Evolutionary conservation across 352 stramenopile genomes (phyloP).

Genomic region (Phytophthora palmivora): DNA sequence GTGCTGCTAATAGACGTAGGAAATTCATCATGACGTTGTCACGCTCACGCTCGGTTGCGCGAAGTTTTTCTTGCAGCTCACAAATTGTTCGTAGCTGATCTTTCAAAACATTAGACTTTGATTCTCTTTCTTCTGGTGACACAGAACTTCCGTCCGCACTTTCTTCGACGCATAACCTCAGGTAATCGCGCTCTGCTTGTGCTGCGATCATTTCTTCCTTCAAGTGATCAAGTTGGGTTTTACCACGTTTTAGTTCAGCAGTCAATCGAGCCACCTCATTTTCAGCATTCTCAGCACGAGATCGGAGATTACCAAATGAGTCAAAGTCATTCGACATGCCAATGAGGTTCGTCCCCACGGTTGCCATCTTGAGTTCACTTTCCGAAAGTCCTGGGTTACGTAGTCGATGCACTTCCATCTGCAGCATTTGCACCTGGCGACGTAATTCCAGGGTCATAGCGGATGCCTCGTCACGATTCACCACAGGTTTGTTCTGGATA

Average conservation of each 20-base stretch:
- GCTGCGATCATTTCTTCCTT: slow-evolving; percentile 89
- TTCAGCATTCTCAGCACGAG: slow-evolving; percentile 79
- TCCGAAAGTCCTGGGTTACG: slow-evolving; percentile 84
- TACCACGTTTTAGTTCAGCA: slow-evolving; percentile 78
- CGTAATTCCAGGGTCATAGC: slow-evolving; percentile 76
- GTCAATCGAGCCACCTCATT: slow-evolving; percentile 80
- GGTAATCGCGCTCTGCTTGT: slow-evolving; percentile 83
- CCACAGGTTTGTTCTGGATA: slow-evolving; percentile 90
- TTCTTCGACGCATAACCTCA: slow-evolving; percentile 78
- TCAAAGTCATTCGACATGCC: slow-evolving; percentile 78
- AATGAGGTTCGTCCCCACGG: slow-evolving; percentile 66
- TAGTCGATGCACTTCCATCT: slow-evolving; percentile 84
- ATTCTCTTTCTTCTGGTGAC: slow-evolving; percentile 53
- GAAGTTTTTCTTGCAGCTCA: slow-evolving; percentile 83
- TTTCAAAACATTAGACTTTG: slow-evolving; percentile 72
- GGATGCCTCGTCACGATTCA: slow-evolving; percentile 86
- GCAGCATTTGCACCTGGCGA: slow-evolving; percentile 80
- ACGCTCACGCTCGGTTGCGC: slow-evolving; percentile 63
- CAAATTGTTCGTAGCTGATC: slow-evolving; percentile 85
- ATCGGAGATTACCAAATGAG: slow-evolving; percentile 76
- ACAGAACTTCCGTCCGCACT: slow-evolving; percentile 19
- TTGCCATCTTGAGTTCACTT: slow-evolving; percentile 75
- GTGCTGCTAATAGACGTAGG: slow-evolving; percentile 10
- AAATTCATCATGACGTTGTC: slow-evolving; percentile 66
- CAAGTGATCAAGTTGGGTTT: slow-evolving; percentile 80